Evolutionary conservation across 352 stramenopile genomes (phyloP), one percentile per base, ranked within the genome.

Genomic region (Phytophthora kernoviae): DNA sequence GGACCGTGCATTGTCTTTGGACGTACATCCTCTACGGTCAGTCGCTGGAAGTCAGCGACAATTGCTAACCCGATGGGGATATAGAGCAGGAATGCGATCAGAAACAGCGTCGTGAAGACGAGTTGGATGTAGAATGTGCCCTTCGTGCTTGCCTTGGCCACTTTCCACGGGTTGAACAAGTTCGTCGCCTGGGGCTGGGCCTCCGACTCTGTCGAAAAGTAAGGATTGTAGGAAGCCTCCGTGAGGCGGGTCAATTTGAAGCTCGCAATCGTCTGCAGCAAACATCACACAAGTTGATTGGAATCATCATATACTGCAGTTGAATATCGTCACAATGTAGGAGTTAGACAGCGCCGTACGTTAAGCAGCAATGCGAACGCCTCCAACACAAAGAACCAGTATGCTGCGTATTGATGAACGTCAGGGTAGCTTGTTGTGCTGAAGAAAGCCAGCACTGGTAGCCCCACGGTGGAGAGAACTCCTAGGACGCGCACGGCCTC

Each of bases 321-420:
- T 39, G n/a, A 14, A 26, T 39, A n/a, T 51, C n/a, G n/a, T n/a
- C n/a, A n/a, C n/a, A 20, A 20, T 4, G 6, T 58, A 21, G 15
- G 30, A 44, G 5, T 26, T 10, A 21, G 26, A 0, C 37, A 46
- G 26, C 2, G 15, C 71, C 69, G 32, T 68, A 90, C 80, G 55
- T 92, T 90, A 42, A 79, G 42, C 39, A 81, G 68, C 26, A 90
- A 41, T 5, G 78, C 78, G 40, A 86, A 20, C 5, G 82, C 79
- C 44, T 90, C 74, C 43, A 92, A 61, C 26, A 84, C 55, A 49
- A 92, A 92, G 60, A 92, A 92, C 62, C 68, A 88, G 46, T 90
- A 89, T 22, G 82, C 82, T 0, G 69, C 77, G 40, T 77, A 77
- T 42, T 84, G 77, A 63, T 92, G 82, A n/a, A 80, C 27, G 20